Evolutionary conservation across 1,284 basidiomycete genomes (phyloP).

Genomic region (Microstroma glucosiphilum): DNA sequence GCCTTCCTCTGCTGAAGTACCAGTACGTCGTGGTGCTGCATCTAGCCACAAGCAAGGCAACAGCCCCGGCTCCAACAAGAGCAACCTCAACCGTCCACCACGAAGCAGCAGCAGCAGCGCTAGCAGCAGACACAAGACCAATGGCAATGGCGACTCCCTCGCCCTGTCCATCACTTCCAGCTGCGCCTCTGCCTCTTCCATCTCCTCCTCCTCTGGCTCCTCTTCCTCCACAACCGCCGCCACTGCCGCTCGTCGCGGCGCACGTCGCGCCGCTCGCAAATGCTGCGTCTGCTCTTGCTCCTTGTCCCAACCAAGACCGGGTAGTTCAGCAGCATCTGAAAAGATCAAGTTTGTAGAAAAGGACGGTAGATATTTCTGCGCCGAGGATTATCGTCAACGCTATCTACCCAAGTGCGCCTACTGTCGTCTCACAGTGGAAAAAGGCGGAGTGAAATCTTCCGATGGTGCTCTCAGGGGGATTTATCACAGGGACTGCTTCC

Average conservation of each 20-base stretch:
- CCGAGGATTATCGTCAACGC: slow-evolving; percentile 35
- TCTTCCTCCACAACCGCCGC: background rate
- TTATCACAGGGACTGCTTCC: slow-evolving; percentile 32
- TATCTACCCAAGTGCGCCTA: slow-evolving; percentile 40
- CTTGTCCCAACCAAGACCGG: slow-evolving; percentile 10
- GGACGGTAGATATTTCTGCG: slow-evolving; percentile 34
- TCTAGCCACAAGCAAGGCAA: too few species aligned
- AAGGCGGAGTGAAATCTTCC: slow-evolving; percentile 32
- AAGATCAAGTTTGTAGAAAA: slow-evolving; percentile 32
- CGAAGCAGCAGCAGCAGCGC: slow-evolving; percentile 7
- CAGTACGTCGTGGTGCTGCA: too few species aligned
- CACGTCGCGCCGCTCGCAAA: slow-evolving; percentile 16
- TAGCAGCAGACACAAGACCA: slow-evolving; percentile 10
- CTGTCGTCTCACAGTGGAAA: slow-evolving; percentile 28
- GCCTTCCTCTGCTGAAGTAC: background rate
- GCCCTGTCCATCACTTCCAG: background rate
- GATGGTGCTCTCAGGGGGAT: slow-evolving; percentile 37
- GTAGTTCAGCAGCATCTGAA: slow-evolving; percentile 4
- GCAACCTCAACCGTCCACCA: too few species aligned
- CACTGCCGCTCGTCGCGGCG: slow-evolving; percentile 14
- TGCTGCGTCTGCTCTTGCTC: slow-evolving; percentile 35
- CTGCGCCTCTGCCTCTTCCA: background rate
- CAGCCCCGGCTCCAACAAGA: too few species aligned
- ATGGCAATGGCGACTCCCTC: background rate
- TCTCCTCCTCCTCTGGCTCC: background rate